A percentile compares a stretch with the other conserved stretches of the same genome.
These are phyloP conservation scores for Calocybe gangraenosa DNA, from an alignment of 768 basidiomycete genomes.

Conservation along the genomic window DNA sequence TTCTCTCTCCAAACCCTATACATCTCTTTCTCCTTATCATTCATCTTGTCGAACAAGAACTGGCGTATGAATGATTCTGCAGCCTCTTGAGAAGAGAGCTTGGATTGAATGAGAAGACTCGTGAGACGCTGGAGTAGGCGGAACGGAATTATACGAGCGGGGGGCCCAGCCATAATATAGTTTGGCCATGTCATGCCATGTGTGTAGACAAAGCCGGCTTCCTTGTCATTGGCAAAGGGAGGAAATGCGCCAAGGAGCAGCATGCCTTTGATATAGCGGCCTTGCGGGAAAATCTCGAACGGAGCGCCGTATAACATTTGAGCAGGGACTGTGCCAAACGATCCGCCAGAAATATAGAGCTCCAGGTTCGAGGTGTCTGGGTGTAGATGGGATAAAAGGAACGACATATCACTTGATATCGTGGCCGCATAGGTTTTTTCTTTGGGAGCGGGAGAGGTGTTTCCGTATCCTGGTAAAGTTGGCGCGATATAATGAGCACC, in stretches of 20 bases:
- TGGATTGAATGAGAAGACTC: constrained; percentile 22
- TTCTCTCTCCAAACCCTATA: constrained; percentile 34
- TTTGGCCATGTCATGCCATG: constrained; percentile 34
- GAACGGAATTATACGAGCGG: constrained; percentile 29
- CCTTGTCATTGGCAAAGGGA: constrained; percentile 34
- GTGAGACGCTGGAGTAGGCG: constrained; percentile 23
- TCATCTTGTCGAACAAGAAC: constrained; percentile 28
- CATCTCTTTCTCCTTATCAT: constrained; percentile 30
- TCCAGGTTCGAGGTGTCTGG: constrained; percentile 27
- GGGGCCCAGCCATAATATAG: constrained; percentile 37
- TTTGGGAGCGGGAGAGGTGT: constrained; percentile 31
- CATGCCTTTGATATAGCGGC: constrained; percentile 36
- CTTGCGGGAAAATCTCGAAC: constrained; percentile 41
- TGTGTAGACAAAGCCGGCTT: constrained; percentile 25
- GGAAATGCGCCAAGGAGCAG: constrained; percentile 35
- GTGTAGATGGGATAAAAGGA: constrained; percentile 37
- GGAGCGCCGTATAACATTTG: constrained; percentile 49
- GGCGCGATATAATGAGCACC: constrained; percentile 31
- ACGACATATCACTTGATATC: constrained; percentile 32
- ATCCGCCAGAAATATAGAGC: constrained; percentile 44
- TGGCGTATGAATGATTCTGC: constrained; percentile 33
- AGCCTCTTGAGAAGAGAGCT: constrained; percentile 28
- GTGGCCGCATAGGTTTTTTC: constrained; percentile 28
- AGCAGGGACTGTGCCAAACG: constrained; percentile 41
- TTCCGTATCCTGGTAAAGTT: constrained; percentile 47